phyloP scores from a whole-genome alignment of 2,329 filamentous ascomycete genomes.

The Cephalotrichum gorgonifer region DNA sequence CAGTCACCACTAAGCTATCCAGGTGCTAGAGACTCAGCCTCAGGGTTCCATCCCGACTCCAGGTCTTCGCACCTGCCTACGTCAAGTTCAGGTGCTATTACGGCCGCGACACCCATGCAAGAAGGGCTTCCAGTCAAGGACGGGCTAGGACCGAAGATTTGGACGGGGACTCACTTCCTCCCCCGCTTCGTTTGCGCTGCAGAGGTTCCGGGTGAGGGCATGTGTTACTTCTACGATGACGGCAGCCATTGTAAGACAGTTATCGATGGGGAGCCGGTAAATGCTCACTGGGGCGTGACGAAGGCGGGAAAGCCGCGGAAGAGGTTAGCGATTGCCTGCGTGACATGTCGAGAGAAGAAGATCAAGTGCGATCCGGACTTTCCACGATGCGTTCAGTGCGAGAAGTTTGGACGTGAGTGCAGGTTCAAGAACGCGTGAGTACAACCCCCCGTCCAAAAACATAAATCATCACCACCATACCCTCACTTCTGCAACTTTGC shows the following conservation, averaged over 20 bases:
- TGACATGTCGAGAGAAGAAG: constrained; percentile 92
- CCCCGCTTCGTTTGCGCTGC: constrained; percentile 54
- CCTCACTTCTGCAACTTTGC: not conserved
- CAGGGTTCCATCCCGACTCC: not conserved
- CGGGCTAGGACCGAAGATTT: constrained; percentile 56
- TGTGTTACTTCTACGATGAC: constrained; percentile 82
- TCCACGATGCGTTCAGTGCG: constrained; percentile 81
- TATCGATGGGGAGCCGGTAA: constrained; percentile 79
- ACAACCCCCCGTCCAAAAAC: no score
- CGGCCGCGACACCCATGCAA: constrained; percentile 11
- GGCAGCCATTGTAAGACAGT: constrained; percentile 71
- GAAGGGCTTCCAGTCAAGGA: constrained; percentile 44
- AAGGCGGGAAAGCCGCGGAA: constrained; percentile 92
- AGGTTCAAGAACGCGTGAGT: constrained; percentile 79
- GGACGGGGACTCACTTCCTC: constrained; percentile 57
- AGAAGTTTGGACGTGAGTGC: constrained; percentile 81
- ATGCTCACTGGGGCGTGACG: constrained; percentile 86
- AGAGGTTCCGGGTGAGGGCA: constrained; percentile 65
- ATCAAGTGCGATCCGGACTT: constrained; percentile 91
- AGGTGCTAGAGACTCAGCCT: not conserved
- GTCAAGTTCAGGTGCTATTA: not conserved
- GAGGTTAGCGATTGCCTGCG: constrained; percentile 80
- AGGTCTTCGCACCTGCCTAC: not conserved
- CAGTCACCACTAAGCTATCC: not conserved
- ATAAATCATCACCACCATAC: not conserved